These are phyloP conservation scores for Leishmania braziliensis DNA, from an alignment of 208 protist genomes.

Conservation along the genomic window DNA sequence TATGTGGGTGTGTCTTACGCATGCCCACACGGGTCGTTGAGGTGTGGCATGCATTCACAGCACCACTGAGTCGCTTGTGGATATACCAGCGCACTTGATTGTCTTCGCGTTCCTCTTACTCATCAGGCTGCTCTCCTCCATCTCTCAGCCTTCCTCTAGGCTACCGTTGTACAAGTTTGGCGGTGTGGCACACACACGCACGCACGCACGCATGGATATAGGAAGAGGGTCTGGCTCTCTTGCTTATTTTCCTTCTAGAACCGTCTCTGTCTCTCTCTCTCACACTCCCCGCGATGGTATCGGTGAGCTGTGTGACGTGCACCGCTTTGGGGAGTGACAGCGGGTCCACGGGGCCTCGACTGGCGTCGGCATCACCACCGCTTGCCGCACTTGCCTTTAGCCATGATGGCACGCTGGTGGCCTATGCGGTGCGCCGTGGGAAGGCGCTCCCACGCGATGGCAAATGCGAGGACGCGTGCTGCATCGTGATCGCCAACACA, in stretches of 20 bases:
- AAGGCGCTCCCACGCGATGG: slow-evolving; percentile 1
- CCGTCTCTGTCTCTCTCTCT: neutral
- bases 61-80: neutral
- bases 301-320: neutral
- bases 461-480: slow-evolving; percentile 10
- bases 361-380: neutral
- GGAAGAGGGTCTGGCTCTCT: neutral
- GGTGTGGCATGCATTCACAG: neutral
- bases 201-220: neutral
- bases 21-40: neutral
- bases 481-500: slow-evolving; percentile 6
- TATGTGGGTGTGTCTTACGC: neutral
- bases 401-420: slow-evolving; percentile 5
- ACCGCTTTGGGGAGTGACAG: neutral
- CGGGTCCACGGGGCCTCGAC: neutral
- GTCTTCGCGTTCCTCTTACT: neutral
- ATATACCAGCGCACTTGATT: neutral
- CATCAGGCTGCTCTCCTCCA: neutral
- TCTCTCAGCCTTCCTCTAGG: neutral
- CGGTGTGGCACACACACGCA: neutral
- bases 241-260: neutral
- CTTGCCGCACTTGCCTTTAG: slow-evolving; percentile 23
- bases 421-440: slow-evolving; percentile 24
- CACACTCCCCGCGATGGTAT: neutral
- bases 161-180: neutral